Percentiles rank a stretch among this genome's conserved stretches.
Evolutionary conservation across 2,329 filamentous ascomycete genomes (phyloP).

Genomic region (Fusarium veterinarium): DNA sequence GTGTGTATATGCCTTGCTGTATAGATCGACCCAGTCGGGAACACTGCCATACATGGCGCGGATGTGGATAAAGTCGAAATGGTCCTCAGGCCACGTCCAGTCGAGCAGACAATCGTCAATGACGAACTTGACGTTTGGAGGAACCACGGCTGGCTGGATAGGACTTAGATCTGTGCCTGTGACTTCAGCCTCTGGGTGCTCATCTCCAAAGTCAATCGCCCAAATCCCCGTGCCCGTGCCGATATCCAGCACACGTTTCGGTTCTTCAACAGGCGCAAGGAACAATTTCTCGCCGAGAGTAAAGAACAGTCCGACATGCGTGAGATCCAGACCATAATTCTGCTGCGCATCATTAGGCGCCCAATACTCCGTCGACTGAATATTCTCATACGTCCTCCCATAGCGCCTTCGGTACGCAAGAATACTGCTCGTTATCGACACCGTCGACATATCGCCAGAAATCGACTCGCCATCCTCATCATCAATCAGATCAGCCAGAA

Average conservation of each 20-base stretch:
- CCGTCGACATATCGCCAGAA: background rate
- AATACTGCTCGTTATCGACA: constrained; percentile 32
- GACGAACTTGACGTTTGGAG: constrained; percentile 48
- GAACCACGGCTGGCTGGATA: constrained; percentile 49
- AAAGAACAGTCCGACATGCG: constrained; percentile 42
- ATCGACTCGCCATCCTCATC: constrained; percentile 10
- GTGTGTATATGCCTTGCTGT: constrained; percentile 62
- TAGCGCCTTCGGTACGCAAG: constrained; percentile 30
- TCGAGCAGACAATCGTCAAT: constrained; percentile 49
- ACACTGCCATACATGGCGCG: constrained; percentile 67
- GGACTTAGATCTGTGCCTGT: constrained; percentile 52
- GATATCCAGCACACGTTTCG: constrained; percentile 56
- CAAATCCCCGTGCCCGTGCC: constrained; percentile 70
- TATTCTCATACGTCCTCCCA: constrained; percentile 35
- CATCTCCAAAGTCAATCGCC: constrained; percentile 54
- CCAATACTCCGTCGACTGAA: constrained; percentile 38
- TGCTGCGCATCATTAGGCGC: constrained; percentile 46
- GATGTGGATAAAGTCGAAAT: constrained; percentile 70
- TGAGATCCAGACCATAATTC: constrained; percentile 42
- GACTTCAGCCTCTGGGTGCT: constrained; percentile 45
- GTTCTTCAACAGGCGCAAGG: constrained; percentile 40
- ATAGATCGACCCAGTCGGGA: constrained; percentile 65
- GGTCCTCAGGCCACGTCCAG: constrained; percentile 58
- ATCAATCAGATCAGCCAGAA: background rate
- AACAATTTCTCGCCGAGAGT: constrained; percentile 40